Conservation (phyloP, 2,329 filamentous ascomycete genomes). For the Epichloe baconii region DNA sequence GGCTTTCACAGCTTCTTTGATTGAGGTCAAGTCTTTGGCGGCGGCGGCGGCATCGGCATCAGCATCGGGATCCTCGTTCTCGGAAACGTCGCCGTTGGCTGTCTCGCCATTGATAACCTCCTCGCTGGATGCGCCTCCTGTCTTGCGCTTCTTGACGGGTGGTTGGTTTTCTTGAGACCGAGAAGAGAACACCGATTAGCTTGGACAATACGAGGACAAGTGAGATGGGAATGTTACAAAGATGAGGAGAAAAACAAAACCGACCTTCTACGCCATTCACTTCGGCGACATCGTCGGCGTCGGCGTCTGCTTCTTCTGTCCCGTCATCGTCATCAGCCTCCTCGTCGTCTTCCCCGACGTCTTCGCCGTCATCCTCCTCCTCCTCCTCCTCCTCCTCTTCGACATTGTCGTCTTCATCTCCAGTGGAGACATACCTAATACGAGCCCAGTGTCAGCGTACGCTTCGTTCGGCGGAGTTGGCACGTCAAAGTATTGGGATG, state of each 20-base stretch:
- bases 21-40: constrained; percentile 11
- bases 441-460: background rate
- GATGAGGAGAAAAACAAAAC: constrained; percentile 1
- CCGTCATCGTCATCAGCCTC: constrained; percentile 10
- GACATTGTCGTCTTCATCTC: constrained; percentile 27
- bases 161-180: constrained; percentile 23
- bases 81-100: constrained; percentile 17
- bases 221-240: background rate
- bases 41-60: constrained; percentile 9
- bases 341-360: constrained; percentile 14
- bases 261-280: constrained; percentile 25
- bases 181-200: background rate
- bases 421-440: constrained; percentile 23
- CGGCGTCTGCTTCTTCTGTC: constrained; percentile 8
- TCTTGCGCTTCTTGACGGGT: constrained; percentile 41
- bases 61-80: constrained; percentile 19
- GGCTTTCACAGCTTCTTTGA: constrained; percentile 17
- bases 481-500: background rate
- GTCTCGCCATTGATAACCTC: constrained; percentile 22
- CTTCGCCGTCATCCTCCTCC: constrained; percentile 20
- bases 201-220: background rate
- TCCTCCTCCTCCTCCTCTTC: constrained; percentile 28
- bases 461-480: background rate
- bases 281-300: constrained; percentile 6
- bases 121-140: constrained; percentile 19